These are phyloP conservation scores for Pseudomonodictys pantanalensis DNA, from an alignment of 495 filamentous ascomycete species.

Conservation along the genomic window DNA sequence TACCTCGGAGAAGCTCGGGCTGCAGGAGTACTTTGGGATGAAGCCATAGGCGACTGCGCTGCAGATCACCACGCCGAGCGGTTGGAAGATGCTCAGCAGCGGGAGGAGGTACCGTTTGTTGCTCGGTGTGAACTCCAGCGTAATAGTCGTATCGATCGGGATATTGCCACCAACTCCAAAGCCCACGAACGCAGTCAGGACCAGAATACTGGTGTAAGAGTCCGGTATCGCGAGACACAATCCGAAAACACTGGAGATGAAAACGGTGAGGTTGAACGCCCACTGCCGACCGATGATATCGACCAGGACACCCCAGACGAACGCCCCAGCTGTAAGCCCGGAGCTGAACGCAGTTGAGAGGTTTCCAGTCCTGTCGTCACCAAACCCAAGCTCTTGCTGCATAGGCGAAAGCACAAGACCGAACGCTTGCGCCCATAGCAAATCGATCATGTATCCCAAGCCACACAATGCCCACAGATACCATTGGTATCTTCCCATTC, in stretches of 20 bases:
- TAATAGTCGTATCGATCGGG: slow-evolving; percentile 52
- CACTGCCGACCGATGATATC: slow-evolving; percentile 52
- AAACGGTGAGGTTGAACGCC: slow-evolving; percentile 51
- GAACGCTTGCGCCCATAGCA: slow-evolving; percentile 47
- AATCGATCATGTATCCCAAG: slow-evolving; percentile 52
- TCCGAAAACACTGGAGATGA: slow-evolving; percentile 49
- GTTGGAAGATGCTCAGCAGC: slow-evolving; percentile 50
- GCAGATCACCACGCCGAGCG: slow-evolving; percentile 47
- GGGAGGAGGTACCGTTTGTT: slow-evolving; percentile 49
- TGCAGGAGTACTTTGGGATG: slow-evolving; percentile 45
- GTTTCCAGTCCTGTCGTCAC: slow-evolving; percentile 22
- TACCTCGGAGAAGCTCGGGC: slow-evolving; percentile 36
- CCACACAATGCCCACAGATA: slow-evolving; percentile 47
- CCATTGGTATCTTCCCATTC: slow-evolving; percentile 52
- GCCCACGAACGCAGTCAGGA: slow-evolving; percentile 48
- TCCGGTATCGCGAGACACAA: slow-evolving; percentile 46
- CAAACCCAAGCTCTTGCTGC: slow-evolving; percentile 48
- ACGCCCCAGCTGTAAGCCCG: slow-evolving; percentile 41
- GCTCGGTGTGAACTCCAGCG: slow-evolving; percentile 50
- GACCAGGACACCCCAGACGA: slow-evolving; percentile 51
- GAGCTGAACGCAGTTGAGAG: slow-evolving; percentile 25
- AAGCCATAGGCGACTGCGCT: slow-evolving; percentile 51
- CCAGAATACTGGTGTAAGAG: slow-evolving; percentile 43
- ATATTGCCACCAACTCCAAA: slow-evolving; percentile 53
- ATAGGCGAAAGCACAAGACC: slow-evolving; percentile 47